Conservation (phyloP, 306 rosid genomes). For the Pueraria montana region DNA sequence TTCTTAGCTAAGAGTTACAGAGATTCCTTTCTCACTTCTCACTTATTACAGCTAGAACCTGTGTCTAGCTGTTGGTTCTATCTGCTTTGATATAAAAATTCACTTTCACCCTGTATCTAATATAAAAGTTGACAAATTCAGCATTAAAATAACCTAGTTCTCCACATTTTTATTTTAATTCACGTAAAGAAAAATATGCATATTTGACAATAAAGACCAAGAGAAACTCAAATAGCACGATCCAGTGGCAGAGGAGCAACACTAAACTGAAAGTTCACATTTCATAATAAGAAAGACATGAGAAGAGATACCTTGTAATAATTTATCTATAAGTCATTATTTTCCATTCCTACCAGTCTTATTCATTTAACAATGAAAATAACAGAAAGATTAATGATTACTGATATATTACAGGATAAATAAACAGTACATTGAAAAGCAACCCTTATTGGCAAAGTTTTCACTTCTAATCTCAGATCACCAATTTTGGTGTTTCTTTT, state of each 20-base stretch:
- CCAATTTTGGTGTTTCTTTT: conserved; percentile 4
- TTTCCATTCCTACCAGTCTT: neutral
- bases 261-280: neutral
- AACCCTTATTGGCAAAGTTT: neutral
- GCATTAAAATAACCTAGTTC: neutral
- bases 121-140: neutral
- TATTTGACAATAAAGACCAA: neutral
- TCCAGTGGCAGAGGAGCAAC: neutral
- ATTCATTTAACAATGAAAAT: neutral
- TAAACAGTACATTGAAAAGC: neutral
- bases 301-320: neutral
- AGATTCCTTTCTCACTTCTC: neutral
- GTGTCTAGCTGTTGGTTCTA: neutral
- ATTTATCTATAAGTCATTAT: neutral
- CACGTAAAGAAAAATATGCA: neutral
- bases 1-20: neutral
- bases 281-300: neutral
- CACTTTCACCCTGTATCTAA: neutral
- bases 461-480: neutral
- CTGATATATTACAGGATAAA: neutral
- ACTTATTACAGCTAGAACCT: neutral
- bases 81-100: conserved; percentile 3
- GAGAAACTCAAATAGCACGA: conserved; percentile 1
- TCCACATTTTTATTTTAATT: neutral
- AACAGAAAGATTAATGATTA: neutral